Evolutionary conservation across 202 grass and related monocot genomes (phyloP).

Genomic region (Setaria viridis): DNA sequence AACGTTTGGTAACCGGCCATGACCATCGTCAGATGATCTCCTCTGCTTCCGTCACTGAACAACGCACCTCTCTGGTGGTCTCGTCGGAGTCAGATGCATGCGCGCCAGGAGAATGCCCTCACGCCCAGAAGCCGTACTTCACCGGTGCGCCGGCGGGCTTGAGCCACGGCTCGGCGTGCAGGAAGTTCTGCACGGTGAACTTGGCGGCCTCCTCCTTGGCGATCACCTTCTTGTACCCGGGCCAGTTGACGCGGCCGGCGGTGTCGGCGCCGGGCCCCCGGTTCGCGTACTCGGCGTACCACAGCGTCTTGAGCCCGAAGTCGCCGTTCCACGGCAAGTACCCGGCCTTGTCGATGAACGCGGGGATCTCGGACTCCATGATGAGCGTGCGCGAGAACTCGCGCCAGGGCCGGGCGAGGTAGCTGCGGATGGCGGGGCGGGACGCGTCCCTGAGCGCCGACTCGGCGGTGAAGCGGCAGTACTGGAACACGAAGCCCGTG

Average conservation of each 20-base stretch:
- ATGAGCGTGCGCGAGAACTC: conserved; percentile 76
- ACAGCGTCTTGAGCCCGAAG: conserved; percentile 68
- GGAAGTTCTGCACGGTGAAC: conserved; percentile 64
- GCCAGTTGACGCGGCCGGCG: conserved; percentile 60
- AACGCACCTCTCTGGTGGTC: neutral
- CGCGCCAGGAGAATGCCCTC: neutral
- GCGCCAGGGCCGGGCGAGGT: conserved; percentile 72
- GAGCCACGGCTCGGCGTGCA: conserved; percentile 69
- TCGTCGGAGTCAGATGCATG: neutral
- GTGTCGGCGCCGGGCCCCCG: conserved; percentile 63
- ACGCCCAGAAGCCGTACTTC: conserved; percentile 59
- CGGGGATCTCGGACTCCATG: conserved; percentile 74
- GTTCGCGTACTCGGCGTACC: conserved; percentile 80
- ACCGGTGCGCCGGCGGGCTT: conserved; percentile 59
- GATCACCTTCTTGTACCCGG: conserved; percentile 62
- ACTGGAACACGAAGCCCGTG: conserved; percentile 80
- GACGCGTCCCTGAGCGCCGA: conserved; percentile 20
- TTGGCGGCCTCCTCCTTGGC: conserved; percentile 49
- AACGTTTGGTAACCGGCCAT: too few relatives aligned
- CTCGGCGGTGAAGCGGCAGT: conserved; percentile 53
- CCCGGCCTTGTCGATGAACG: conserved; percentile 61
- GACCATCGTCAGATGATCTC: neutral
- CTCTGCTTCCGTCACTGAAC: neutral
- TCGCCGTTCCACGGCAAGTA: conserved; percentile 80
- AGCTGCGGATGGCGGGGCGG: conserved; percentile 51